These are phyloP conservation scores for Pisolithus orientalis DNA, from an alignment of 768 basidiomycete genomes.

Conservation along the genomic window DNA sequence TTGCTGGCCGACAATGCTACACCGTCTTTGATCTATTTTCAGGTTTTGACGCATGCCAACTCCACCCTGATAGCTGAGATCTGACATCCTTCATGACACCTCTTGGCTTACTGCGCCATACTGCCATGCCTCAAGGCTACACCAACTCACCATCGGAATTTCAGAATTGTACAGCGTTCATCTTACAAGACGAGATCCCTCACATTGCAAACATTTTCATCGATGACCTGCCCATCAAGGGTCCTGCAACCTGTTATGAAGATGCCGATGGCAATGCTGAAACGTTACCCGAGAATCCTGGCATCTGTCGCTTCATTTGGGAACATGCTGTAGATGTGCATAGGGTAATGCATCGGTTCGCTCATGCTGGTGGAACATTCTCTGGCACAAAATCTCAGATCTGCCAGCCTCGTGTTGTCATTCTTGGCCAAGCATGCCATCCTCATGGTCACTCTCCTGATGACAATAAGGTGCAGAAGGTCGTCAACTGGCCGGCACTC, in stretches of 20 bases:
- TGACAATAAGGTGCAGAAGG: conserved; percentile 17
- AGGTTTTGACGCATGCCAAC: too few species aligned
- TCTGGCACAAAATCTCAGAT: conserved; percentile 30
- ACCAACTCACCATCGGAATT: too few species aligned
- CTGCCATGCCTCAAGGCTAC: too few species aligned
- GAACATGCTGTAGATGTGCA: too few species aligned
- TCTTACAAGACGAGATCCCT: conserved; percentile 36
- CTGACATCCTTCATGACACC: too few species aligned
- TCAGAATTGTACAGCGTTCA: background rate
- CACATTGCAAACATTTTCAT: conserved; percentile 31
- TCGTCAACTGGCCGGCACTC: conserved; percentile 25
- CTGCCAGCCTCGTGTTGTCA: conserved; percentile 15
- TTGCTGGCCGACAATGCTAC: too few species aligned
- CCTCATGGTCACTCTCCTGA: conserved; percentile 27
- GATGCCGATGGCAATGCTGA: conserved; percentile 24
- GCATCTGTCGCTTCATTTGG: too few species aligned
- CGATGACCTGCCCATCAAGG: conserved; percentile 33
- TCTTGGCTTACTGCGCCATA: too few species aligned
- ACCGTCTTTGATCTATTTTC: too few species aligned
- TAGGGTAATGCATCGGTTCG: too few species aligned
- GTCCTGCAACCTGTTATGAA: conserved; percentile 25
- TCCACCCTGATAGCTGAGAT: too few species aligned
- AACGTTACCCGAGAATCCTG: conserved; percentile 13
- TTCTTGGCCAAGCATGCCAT: conserved; percentile 36
- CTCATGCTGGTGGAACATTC: conserved; percentile 30